These are phyloP conservation scores for Aspergillus hortae DNA, from an alignment of 2,329 filamentous ascomycete species.

Conservation along the genomic window DNA sequence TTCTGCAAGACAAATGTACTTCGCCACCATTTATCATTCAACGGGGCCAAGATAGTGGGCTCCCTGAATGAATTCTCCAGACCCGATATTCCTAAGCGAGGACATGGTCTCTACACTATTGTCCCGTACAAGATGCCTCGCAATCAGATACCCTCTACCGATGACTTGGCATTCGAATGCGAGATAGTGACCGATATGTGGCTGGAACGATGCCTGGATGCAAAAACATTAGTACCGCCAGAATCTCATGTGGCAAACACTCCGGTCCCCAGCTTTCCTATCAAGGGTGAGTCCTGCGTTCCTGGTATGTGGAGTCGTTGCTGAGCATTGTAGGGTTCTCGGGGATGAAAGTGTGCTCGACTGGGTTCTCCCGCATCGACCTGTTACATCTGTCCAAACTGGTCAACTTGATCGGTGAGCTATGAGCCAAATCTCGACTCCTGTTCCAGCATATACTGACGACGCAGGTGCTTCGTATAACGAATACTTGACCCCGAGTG, in stretches of 20 bases:
- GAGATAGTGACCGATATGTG: conserved; percentile 81
- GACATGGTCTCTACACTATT: conserved; percentile 35
- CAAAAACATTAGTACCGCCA: conserved; percentile 68
- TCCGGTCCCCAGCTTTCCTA: conserved; percentile 69
- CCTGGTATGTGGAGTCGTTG: not conserved
- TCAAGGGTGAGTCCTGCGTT: conserved; percentile 45
- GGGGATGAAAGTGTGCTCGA: conserved; percentile 70
- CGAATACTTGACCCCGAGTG: conserved; percentile 67
- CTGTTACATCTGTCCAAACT: conserved; percentile 78
- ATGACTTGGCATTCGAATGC: conserved; percentile 41
- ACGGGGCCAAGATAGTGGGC: conserved; percentile 38
- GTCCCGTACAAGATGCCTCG: conserved; percentile 36
- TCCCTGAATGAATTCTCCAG: conserved; percentile 32
- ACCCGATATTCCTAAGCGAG: conserved; percentile 31
- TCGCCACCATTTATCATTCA: conserved; percentile 38
- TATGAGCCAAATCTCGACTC: conserved; percentile 20
- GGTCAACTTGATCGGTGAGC: conserved; percentile 64
- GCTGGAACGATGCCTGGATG: conserved; percentile 81
- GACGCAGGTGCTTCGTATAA: conserved; percentile 67
- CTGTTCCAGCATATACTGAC: conserved; percentile 16
- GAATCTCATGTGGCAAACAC: conserved; percentile 68
- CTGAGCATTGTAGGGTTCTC: conserved; percentile 54
- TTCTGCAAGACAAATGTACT: conserved; percentile 31
- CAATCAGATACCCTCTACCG: conserved; percentile 33
- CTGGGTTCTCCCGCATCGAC: conserved; percentile 79